Conservation (phyloP, 2,329 filamentous ascomycete species). For the Apiospora phragmitis region DNA sequence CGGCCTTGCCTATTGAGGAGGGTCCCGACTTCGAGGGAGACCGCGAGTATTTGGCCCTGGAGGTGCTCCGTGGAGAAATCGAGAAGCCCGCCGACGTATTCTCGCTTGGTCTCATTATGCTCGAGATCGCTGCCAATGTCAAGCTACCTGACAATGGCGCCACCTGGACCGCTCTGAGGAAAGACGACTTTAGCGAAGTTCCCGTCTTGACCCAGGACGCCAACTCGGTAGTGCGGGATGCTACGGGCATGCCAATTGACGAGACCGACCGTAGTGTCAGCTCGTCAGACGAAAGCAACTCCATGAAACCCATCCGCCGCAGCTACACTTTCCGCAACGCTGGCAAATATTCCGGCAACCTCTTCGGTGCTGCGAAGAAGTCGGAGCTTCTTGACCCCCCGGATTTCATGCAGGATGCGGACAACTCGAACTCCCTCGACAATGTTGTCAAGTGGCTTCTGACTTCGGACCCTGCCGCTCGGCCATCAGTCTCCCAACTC, state of each 20-base stretch:
- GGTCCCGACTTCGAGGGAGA: constrained; percentile 91
- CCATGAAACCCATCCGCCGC: constrained; percentile 20
- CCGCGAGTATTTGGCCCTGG: constrained; percentile 92
- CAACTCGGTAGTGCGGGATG: constrained; percentile 71
- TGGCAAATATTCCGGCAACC: constrained; percentile 36
- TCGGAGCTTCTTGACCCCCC: constrained; percentile 65
- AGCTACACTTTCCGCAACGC: constrained; percentile 26
- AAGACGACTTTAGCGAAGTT: constrained; percentile 85
- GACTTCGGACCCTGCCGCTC: constrained; percentile 67
- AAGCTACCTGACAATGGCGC: constrained; percentile 90
- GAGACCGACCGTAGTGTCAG: constrained; percentile 39
- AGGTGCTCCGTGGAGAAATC: constrained; percentile 82
- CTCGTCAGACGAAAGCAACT: constrained; percentile 28
- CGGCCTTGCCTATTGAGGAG: constrained; percentile 71
- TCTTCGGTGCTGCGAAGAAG: constrained; percentile 50
- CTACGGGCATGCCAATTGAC: constrained; percentile 66
- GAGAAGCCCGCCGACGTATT: constrained; percentile 94
- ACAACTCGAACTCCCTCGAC: constrained; percentile 75
- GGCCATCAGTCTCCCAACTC: constrained; percentile 75
- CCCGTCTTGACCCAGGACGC: constrained; percentile 82
- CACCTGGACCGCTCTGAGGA: constrained; percentile 86
- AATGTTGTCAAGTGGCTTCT: constrained; percentile 88
- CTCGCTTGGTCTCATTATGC: constrained; percentile 88
- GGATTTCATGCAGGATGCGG: constrained; percentile 81
- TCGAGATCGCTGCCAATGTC: constrained; percentile 93